These are phyloP conservation scores for Fusarium sp. DNA, from an alignment of 2,329 filamentous ascomycete genomes.

Conservation along the genomic window DNA sequence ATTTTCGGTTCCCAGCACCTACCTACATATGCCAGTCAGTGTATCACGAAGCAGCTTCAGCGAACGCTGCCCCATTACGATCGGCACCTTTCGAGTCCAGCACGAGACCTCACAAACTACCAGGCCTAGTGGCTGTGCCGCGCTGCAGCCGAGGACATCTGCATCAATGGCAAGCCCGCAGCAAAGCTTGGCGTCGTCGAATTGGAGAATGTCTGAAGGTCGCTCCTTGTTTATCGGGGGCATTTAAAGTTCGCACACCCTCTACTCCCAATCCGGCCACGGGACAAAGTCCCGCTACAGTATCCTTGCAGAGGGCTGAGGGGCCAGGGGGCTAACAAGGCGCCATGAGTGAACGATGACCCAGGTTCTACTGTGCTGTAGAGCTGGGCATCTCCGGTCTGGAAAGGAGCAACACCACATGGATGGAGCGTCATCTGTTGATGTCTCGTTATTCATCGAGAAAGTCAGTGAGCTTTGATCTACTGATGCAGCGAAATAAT, in stretches of 20 bases:
- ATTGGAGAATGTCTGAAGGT: constrained; percentile 4
- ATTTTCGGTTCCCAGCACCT: background rate
- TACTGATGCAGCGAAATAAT: background rate
- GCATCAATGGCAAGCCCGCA: background rate
- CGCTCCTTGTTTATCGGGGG: background rate
- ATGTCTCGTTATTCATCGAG: background rate
- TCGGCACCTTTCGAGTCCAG: background rate
- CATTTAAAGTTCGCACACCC: constrained; percentile 1
- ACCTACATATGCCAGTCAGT: background rate
- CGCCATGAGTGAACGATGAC: constrained; percentile 15
- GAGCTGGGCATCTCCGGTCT: background rate
- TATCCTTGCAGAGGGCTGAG: background rate
- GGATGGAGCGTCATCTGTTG: background rate
- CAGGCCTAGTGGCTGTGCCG: constrained; percentile 1
- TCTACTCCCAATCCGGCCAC: constrained; percentile 2
- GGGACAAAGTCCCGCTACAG: background rate
- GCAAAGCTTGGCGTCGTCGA: background rate
- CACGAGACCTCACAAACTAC: constrained; percentile 2
- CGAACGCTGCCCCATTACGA: background rate
- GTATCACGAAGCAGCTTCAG: background rate
- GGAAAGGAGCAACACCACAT: background rate
- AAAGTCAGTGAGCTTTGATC: background rate
- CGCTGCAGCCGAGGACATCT: constrained; percentile 8
- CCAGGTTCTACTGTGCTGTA: background rate
- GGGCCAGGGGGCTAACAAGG: constrained; percentile 1